Percentiles rank a stretch among this genome's conserved stretches.
These are phyloP conservation scores for Radiomyces spectabilis DNA, from an alignment of 192 early-diverging fungal species.

Conservation along the genomic window DNA sequence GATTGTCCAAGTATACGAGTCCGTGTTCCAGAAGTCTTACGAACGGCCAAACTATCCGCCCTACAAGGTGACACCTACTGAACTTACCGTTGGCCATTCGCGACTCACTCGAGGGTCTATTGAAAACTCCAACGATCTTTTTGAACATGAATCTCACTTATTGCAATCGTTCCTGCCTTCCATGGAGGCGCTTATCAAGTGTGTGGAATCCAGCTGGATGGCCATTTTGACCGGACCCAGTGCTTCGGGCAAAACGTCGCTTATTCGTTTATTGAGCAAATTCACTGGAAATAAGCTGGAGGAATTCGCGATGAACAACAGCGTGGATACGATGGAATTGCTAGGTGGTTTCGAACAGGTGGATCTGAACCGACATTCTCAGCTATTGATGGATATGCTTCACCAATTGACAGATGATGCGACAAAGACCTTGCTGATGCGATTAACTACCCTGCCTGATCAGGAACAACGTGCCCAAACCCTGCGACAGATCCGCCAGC, in stretches of 20 bases:
- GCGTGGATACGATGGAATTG: slow-evolving; percentile 91
- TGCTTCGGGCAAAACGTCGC: slow-evolving; percentile 80
- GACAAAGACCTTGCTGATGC: slow-evolving; percentile 9
- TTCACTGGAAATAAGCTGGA: slow-evolving; percentile 77
- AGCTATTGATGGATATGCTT: slow-evolving; percentile 20
- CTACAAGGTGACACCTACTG: slow-evolving; percentile 42
- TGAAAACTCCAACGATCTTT: slow-evolving; percentile 19
- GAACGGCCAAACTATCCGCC: slow-evolving; percentile 26
- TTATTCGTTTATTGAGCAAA: slow-evolving; percentile 76
- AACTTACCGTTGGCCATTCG: slow-evolving; percentile 58
- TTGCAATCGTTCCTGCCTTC: slow-evolving; percentile 57
- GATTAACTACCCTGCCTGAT: slow-evolving; percentile 1
- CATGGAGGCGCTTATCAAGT: slow-evolving; percentile 77
- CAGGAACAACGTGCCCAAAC: neutral
- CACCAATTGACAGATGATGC: slow-evolving; percentile 9
- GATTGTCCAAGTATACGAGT: slow-evolving; percentile 45
- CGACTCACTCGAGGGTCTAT: slow-evolving; percentile 38
- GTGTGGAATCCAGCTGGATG: slow-evolving; percentile 88
- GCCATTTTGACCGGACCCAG: slow-evolving; percentile 82
- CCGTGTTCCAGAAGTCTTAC: slow-evolving; percentile 44
- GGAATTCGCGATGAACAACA: slow-evolving; percentile 94
- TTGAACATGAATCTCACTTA: slow-evolving; percentile 48
- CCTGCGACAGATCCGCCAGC: slow-evolving; percentile 16
- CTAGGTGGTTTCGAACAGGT: slow-evolving; percentile 98
- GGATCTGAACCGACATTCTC: slow-evolving; percentile 68